Base-by-base conservation (phyloP, 2,329 filamentous ascomycete genomes). In the Simplicillium sp. region DNA sequence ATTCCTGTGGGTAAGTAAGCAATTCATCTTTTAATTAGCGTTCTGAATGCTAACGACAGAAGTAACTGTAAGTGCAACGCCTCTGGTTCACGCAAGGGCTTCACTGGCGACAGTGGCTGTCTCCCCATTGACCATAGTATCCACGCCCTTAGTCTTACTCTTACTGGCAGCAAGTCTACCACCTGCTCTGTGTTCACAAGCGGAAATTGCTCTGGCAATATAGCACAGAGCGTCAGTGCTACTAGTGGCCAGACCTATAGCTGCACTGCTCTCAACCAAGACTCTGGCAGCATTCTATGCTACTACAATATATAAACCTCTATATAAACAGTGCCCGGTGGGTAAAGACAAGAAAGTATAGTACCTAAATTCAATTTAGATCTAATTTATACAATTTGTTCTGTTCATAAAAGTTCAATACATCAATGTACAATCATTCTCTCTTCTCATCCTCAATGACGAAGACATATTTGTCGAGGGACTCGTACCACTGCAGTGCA, bases 401-500 rank as follows among this genome's bases (percentile, higher is more conserved):
- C n/a, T n/a, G n/a, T n/a, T n/a, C n/a, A n/a, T n/a, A n/a, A n/a
- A n/a, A n/a, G n/a, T n/a, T n/a, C n/a, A n/a, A n/a, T n/a, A n/a
- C n/a, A n/a, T n/a, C n/a, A n/a, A 25, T 25, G 20, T 25, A 25
- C 5, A 25, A 25, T 25, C 9, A 25, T 25, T 25, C 20, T 9
- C 5, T 25, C 20, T 25, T 25, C 20, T 25, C 20, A 18, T 44
- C 37, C 31, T 39, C 41, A 32, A 42, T 40, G 3, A 40, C 18
- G 29, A 47, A 39, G 18, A 44, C 43, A 40, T 51, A 52, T 34
- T 52, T 52, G 13, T 48, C 44, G 32, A 52, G 33, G 3, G 42
- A 44, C 39, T 52, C 50, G 31, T 50, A 51, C 50, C 49, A 51
- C 43, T 50, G 50, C 15, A 51, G 18, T 15, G 40, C 42, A 29